These are phyloP conservation scores for Globisporangium mamillatum DNA, from an alignment of 352 stramenopile species.

Conservation along the genomic window DNA sequence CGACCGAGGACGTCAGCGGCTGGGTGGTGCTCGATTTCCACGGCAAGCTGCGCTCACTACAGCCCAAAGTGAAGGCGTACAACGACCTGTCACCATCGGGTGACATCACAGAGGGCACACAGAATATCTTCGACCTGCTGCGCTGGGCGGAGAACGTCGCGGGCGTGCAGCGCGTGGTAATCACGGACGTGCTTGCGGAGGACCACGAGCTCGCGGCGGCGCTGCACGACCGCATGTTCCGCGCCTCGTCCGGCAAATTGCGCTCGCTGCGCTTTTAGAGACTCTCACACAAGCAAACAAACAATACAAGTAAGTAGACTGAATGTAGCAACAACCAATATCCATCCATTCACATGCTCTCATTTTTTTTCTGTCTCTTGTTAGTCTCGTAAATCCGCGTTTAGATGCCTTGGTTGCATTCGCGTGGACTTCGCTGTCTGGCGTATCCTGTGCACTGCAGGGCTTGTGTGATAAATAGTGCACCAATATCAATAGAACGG, in stretches of 20 bases:
- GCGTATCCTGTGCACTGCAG: too few relatives aligned
- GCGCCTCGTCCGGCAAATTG: constrained; percentile 72
- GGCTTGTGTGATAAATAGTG: too few relatives aligned
- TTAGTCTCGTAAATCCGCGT: too few relatives aligned
- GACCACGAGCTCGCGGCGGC: constrained; percentile 69
- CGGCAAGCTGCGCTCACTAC: constrained; percentile 42
- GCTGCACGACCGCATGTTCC: constrained; percentile 84
- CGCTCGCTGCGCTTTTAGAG: constrained; percentile 44
- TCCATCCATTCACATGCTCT: too few relatives aligned
- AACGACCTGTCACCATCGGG: constrained; percentile 73
- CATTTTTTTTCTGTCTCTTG: too few relatives aligned
- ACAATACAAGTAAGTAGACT: not conserved
- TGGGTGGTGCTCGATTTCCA: constrained; percentile 87
- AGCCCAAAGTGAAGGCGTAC: constrained; percentile 59
- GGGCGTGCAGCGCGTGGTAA: constrained; percentile 64
- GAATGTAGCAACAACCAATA: not conserved
- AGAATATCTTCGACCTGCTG: constrained; percentile 81
- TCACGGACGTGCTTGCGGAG: constrained; percentile 50
- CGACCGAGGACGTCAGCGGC: constrained; percentile 30
- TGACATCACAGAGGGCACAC: constrained; percentile 65
- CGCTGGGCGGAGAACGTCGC: constrained; percentile 80
- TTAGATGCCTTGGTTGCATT: too few relatives aligned
- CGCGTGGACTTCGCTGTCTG: too few relatives aligned
- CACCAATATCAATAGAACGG: too few relatives aligned
- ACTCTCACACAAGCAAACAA: not conserved